Evolutionary conservation across 352 stramenopile genomes (phyloP).

Genomic region (Pythium dissimile): DNA sequence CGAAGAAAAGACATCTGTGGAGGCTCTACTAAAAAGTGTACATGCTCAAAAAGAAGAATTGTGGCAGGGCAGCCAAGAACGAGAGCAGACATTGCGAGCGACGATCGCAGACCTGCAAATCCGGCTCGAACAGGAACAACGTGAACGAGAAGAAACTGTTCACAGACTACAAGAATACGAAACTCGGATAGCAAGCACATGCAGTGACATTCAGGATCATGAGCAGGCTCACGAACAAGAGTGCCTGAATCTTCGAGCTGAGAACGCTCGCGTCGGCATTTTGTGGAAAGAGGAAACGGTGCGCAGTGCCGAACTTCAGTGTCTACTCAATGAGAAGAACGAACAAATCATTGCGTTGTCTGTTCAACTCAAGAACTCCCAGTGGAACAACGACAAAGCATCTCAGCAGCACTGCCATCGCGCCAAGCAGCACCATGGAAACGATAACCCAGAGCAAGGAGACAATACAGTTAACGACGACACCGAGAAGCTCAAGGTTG

Average conservation of each 20-base stretch:
- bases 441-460: constrained; percentile 4
- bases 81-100: background rate
- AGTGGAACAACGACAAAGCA: constrained; percentile 4
- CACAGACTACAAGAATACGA: constrained; percentile 75
- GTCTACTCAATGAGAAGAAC: constrained; percentile 71
- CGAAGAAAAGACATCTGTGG: background rate
- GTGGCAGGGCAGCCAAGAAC: background rate
- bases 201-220: constrained; percentile 64
- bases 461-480: too few species aligned
- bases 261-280: constrained; percentile 30
- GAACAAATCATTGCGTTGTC: constrained; percentile 47
- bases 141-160: constrained; percentile 59
- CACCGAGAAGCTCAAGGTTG: too few species aligned
- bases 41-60: background rate
- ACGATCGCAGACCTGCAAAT: constrained; percentile 20
- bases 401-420: too few species aligned
- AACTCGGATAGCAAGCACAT: constrained; percentile 59
- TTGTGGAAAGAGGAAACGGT: constrained; percentile 45
- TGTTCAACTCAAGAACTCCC: constrained; percentile 21
- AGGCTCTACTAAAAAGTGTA: background rate
- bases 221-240: constrained; percentile 60
- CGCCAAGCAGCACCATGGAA: too few species aligned
- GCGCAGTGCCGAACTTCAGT: constrained; percentile 51
- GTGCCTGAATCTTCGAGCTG: constrained; percentile 36
- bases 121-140: constrained; percentile 45